Base-by-base conservation (phyloP, 371 early-diverging fungal species). In the Mucor indicus region DNA sequence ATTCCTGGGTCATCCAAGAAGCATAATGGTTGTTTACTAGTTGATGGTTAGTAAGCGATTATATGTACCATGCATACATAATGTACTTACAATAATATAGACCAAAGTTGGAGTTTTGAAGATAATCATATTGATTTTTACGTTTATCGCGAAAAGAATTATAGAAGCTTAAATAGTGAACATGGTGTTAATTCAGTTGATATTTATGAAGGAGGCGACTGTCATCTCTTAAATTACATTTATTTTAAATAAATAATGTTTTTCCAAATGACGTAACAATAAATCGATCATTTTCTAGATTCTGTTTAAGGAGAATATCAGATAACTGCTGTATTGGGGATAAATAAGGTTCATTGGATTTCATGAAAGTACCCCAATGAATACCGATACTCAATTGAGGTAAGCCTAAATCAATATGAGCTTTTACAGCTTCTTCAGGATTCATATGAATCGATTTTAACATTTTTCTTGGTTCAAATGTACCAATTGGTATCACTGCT, bases 401-500 rank as follows among this genome's bases (percentile, higher is more conserved):
- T 13, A 55, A 60, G 12, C 66, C 50, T 27, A 81, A 61, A 47
- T 79, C 80, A 12, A 55, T 24, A 54, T 84, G 84, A 2, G 75
- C 79, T 23, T 65, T 48, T 13, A 70, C 55, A 16, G 84, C 81
- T 40, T 84, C 80, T 9, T 51, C 40, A n/a, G 81, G 84, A 7
- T 69, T 68, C 68, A 81, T 78, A 51, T 79, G 77, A 38, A 77
- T 55, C 54, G 77, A 75, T 38, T 68, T 57, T 57, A 79, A 71
- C 48, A 69, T 50, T 15, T 53, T 44, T 25, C 66, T 62, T 1
- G 80, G 79, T 48, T 72, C 74, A 50, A 75, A 80, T 37, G 71
- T 65, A 3, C 81, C 81, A 42, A 84, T 80, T 10, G 84, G 84
- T 16, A 84, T 48, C 2, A 79, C 75, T 16, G 81, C 80, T 16